A percentile compares a stretch with the other conserved stretches of the same genome.
Conservation (phyloP, 352 stramenopile genomes). For the Phytophthora boehmeriae region DNA sequence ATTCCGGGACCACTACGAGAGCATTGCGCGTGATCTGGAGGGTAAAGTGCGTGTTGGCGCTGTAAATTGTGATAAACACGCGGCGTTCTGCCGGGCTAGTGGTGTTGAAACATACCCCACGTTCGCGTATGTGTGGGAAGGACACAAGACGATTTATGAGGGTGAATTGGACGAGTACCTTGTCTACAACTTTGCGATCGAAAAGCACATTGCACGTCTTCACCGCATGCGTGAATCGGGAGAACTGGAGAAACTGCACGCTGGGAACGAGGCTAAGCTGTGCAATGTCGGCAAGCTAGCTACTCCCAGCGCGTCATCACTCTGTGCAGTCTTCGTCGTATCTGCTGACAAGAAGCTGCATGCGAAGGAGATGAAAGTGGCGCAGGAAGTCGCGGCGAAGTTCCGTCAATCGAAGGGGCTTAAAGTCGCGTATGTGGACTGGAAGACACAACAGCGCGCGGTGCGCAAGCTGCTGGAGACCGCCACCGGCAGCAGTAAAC, state of each 20-base stretch:
- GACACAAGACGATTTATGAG: slow-evolving; percentile 50
- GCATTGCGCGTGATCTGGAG: slow-evolving; percentile 65
- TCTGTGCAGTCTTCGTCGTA: slow-evolving; percentile 79
- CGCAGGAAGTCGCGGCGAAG: slow-evolving; percentile 59
- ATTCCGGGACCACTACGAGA: slow-evolving; percentile 70
- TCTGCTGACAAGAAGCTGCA: slow-evolving; percentile 49
- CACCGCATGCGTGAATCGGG: slow-evolving; percentile 67
- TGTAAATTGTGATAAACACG: slow-evolving; percentile 79
- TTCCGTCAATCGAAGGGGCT: slow-evolving; percentile 72
- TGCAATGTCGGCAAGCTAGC: slow-evolving; percentile 78
- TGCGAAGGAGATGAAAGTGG: slow-evolving; percentile 55
- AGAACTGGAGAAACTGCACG: slow-evolving; percentile 76
- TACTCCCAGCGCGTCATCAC: slow-evolving; percentile 49
- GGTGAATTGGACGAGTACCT: slow-evolving; percentile 79
- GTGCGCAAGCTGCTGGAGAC: slow-evolving; percentile 58
- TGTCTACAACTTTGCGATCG: slow-evolving; percentile 87
- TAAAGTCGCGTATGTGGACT: slow-evolving; percentile 75
- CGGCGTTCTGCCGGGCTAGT: slow-evolving; percentile 54
- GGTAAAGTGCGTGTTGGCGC: slow-evolving; percentile 80
- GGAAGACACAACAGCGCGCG: slow-evolving; percentile 60
- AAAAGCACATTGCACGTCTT: slow-evolving; percentile 77
- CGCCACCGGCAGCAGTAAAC: slow-evolving; percentile 12
- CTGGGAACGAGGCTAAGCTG: slow-evolving; percentile 73
- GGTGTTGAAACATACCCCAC: slow-evolving; percentile 42
- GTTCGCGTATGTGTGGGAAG: slow-evolving; percentile 80